Evolutionary conservation across 345 rosid species (phyloP).

Genomic region (Turritis glabra): DNA sequence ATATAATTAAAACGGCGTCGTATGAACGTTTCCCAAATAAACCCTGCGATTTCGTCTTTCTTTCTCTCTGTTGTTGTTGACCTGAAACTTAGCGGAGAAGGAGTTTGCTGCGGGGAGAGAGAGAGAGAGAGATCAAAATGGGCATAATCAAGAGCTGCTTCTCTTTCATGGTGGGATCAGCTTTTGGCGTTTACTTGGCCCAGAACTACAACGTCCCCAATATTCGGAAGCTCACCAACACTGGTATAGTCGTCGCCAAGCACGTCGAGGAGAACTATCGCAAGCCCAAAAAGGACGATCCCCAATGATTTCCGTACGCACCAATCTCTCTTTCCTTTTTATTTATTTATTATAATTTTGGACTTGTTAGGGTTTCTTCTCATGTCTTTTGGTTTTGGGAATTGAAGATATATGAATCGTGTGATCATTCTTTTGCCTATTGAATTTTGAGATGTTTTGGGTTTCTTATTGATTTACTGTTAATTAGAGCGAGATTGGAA

Average conservation of each 20-base stretch:
- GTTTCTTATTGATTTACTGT: background rate
- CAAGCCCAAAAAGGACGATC: slow-evolving; percentile 55
- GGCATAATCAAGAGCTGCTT: slow-evolving; percentile 60
- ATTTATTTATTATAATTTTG: background rate
- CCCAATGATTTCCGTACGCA: slow-evolving; percentile 20
- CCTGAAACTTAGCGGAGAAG: slow-evolving; percentile 15
- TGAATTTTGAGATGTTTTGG: background rate
- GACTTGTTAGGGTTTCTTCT: background rate
- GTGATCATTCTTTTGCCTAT: background rate
- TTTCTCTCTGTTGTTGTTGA: background rate
- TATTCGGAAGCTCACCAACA: slow-evolving; percentile 50
- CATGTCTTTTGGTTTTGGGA: background rate
- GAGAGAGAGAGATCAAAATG: slow-evolving; percentile 53
- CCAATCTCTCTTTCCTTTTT: background rate
- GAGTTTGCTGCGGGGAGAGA: no score
- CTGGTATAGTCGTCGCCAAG: slow-evolving; percentile 53
- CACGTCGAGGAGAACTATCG: slow-evolving; percentile 72
- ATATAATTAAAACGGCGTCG: slow-evolving; percentile 16
- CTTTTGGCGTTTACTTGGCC: slow-evolving; percentile 60
- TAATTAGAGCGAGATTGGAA: background rate
- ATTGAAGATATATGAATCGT: background rate
- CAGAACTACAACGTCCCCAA: slow-evolving; percentile 79
- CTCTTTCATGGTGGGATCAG: slow-evolving; percentile 51
- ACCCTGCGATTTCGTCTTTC: background rate
- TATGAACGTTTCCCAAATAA: background rate